Conservation (phyloP, 2,329 filamentous ascomycete genomes). For the Pseudopithomyces chartarum region DNA sequence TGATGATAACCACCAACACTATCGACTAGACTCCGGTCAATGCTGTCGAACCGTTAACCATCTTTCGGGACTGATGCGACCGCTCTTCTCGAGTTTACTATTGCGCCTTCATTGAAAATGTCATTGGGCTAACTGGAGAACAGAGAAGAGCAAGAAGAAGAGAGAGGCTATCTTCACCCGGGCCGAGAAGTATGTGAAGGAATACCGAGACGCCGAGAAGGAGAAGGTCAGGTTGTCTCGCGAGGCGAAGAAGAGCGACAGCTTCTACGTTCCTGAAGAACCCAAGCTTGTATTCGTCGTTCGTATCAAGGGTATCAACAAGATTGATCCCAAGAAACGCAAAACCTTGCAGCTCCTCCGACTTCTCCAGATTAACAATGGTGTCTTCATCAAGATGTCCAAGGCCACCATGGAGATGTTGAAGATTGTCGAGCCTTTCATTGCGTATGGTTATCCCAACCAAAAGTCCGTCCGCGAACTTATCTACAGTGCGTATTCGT, state of each 20-base stretch:
- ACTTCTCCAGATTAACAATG: slow-evolving; percentile 99
- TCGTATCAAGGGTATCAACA: slow-evolving; percentile 99
- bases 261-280: slow-evolving; percentile 93
- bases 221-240: slow-evolving; percentile 96
- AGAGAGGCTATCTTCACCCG: slow-evolving; percentile 99
- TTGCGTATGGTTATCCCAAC: slow-evolving; percentile 99
- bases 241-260: slow-evolving; percentile 87
- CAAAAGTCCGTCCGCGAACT: slow-evolving; percentile 99
- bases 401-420: slow-evolving; percentile 98
- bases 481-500: slow-evolving; percentile 82
- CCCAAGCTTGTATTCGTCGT: slow-evolving; percentile 96
- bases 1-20: slow-evolving; percentile 89
- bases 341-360: slow-evolving; percentile 99
- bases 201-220: slow-evolving; percentile 97
- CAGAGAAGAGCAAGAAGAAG: slow-evolving; percentile 97
- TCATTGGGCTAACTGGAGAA: slow-evolving; percentile 41
- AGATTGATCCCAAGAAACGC: slow-evolving; percentile 99
- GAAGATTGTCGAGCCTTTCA: slow-evolving; percentile 97
- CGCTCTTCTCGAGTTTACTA: slow-evolving; percentile 27
- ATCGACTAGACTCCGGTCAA: slow-evolving; percentile 94
- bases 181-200: slow-evolving; percentile 99
- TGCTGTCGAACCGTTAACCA: slow-evolving; percentile 98
- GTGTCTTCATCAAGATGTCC: slow-evolving; percentile 95
- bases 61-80: slow-evolving; percentile 95
- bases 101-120: not conserved